Base-by-base conservation (phyloP, 208 protist genomes). In the Angomonas desouzai region DNA sequence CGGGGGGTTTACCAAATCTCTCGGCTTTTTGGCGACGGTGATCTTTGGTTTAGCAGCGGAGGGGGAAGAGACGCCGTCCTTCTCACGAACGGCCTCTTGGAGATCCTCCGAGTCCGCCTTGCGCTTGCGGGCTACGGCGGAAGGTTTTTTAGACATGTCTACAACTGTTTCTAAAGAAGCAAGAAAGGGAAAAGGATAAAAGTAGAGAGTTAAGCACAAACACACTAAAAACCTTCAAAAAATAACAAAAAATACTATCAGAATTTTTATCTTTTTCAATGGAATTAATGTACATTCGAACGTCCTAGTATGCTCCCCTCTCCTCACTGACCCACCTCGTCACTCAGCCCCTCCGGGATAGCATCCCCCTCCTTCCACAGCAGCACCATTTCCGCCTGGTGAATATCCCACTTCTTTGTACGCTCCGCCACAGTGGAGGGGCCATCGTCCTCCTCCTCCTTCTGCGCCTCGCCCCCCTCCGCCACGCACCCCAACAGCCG, bases 281-380 rank as follows among this genome's bases (percentile, higher is more conserved):
- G 6, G 36, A 40, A 18, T 40, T 40, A 40, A 40, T 40, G 36
- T 40, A 40, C 36, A 40, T 40, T 40, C 13, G n/a, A n/a, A n/a
- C n/a, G n/a, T n/a, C n/a, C n/a, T n/a, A n/a, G n/a, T n/a, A n/a
- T n/a, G n/a, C n/a, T 29, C 51, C 10, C 51, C 6, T 18, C 28
- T 34, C 27, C 51, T 45, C 16, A 40, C 13, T 18, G 13, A 9
- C 18, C 18, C 3, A 60, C 30, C 25, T 64, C 55, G 3, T 55
- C 56, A 29, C 49, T 13, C 13, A 86, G 59, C n/a, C 82, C 79
- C 9, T 77, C 33, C 16, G 85, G 88, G 3, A 87, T 43, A 6
- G 75, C 28, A 49, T 94, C 81, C 1, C 83, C 83, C 28, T 69
- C 68, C n/a, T 75, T 58, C 81, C 85, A 93, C 33, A 92, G 68